Base-by-base conservation (phyloP, 1,284 basidiomycete species). In the Apiotrichum montevideense region DNA sequence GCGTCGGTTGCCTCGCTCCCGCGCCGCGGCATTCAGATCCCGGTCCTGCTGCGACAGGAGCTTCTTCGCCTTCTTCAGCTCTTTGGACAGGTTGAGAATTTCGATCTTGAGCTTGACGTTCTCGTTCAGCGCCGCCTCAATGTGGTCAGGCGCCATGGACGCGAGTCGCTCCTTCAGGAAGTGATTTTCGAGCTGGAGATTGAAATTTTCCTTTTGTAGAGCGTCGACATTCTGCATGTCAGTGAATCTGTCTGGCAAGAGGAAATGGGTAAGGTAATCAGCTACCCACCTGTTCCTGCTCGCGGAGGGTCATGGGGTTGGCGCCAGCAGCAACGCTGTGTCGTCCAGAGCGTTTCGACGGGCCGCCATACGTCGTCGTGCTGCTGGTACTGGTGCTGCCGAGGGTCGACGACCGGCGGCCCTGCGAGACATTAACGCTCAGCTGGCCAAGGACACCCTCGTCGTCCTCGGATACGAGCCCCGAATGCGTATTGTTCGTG, bases 141-240 rank as follows among this genome's bases (percentile, higher is more conserved):
- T 87, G 66, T 94, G 88, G 71, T 95, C 92, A 0, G 92, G 91
- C 0, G 90, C 88, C 57, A 93, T 84, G 67, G 88, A 85, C 1
- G 73, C 69, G 13, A 96, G 82, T 35, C 90, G 87, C 68, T 95
- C 90, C 71, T 95, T 90, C 50, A 94, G 83, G 71, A 95, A 94
- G 72, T 93, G 90, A 5, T 95, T 89, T 63, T 91, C 89, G 54
- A 95, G 83, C 73, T 96, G 94, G 70, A 96, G 85, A 67, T 87
- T 88, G 77, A 95, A 95, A 79, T 94, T 92, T 74, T 96, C 91
- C 74, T 93, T 94, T 80, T 94, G 94, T 66, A 93, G 82, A 62
- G 86, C 86, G 77, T 96, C 90, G 69, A 95, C 90, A 72, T 93
- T 88, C 91, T 95, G 66, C 29, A 29, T 29, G 29, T n/a, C 6